phyloP scores from a whole-genome alignment of 768 basidiomycete species.

The Leccinellum luteum region DNA sequence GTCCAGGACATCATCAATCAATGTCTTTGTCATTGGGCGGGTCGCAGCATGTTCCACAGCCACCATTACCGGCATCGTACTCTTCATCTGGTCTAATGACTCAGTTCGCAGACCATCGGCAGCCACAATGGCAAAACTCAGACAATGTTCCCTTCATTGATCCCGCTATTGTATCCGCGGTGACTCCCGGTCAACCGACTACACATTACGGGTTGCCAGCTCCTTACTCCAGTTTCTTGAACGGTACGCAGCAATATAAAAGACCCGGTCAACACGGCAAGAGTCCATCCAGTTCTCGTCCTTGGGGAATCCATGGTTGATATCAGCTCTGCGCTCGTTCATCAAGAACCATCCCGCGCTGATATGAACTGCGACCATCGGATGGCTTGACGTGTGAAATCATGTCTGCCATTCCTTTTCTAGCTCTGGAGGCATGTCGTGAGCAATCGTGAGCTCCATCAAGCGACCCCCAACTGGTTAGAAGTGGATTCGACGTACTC shows the following conservation, averaged over 20 bases:
- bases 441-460: constrained; percentile 1
- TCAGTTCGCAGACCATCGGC: constrained; percentile 10
- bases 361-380: not conserved
- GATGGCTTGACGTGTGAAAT: constrained; percentile 7
- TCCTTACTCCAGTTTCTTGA: constrained; percentile 14
- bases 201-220: constrained; percentile 5
- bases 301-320: constrained; percentile 28
- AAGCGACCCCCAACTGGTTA: not conserved
- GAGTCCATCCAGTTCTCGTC: constrained; percentile 18
- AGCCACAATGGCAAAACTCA: constrained; percentile 13
- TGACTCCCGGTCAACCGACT: constrained; percentile 2
- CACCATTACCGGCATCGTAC: constrained; percentile 11
- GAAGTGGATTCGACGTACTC: not conserved
- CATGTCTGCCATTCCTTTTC: constrained; percentile 7
- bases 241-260: constrained; percentile 13
- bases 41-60: constrained; percentile 18
- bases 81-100: constrained; percentile 6
- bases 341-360: not conserved
- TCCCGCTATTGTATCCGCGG: constrained; percentile 23
- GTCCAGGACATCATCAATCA: constrained; percentile 16
- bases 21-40: constrained; percentile 12
- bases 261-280: constrained; percentile 21
- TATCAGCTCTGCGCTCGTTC: not conserved
- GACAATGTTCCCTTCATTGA: constrained; percentile 14
- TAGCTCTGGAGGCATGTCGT: not conserved